phyloP scores from a whole-genome alignment of 2,329 filamentous ascomycete species.

The Colletotrichum sp. region DNA sequence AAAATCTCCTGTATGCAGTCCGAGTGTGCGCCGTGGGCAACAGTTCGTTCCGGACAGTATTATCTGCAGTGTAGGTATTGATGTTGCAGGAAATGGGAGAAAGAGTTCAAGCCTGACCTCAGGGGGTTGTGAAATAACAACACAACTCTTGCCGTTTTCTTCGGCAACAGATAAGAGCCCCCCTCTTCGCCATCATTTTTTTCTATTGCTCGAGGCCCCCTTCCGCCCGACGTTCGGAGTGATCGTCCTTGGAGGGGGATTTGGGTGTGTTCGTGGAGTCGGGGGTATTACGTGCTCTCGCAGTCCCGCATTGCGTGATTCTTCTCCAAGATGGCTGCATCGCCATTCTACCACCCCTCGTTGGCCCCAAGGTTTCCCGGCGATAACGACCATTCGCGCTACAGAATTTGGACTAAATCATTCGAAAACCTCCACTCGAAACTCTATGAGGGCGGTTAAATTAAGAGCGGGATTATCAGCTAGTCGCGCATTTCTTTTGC shows the following conservation, averaged over 20 bases:
- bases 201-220: background rate
- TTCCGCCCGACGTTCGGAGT: slow-evolving; percentile 6
- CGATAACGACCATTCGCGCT: background rate
- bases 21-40: background rate
- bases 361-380: background rate
- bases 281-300: slow-evolving; percentile 18
- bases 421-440: background rate
- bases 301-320: slow-evolving; percentile 23
- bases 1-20: background rate
- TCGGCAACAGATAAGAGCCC: background rate
- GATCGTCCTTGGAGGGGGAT: background rate
- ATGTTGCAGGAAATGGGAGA: background rate
- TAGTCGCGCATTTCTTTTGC: background rate
- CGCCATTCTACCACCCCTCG: slow-evolving; percentile 1
- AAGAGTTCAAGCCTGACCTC: background rate
- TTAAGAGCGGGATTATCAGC: background rate
- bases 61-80: background rate
- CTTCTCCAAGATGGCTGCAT: slow-evolving; percentile 23
- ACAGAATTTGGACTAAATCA: background rate
- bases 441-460: background rate
- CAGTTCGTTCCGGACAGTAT: background rate
- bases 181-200: background rate
- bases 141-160: background rate
- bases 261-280: background rate
- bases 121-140: background rate